These are phyloP conservation scores for Helminthosporium solani DNA, from an alignment of 2,329 filamentous ascomycete genomes.

Conservation along the genomic window DNA sequence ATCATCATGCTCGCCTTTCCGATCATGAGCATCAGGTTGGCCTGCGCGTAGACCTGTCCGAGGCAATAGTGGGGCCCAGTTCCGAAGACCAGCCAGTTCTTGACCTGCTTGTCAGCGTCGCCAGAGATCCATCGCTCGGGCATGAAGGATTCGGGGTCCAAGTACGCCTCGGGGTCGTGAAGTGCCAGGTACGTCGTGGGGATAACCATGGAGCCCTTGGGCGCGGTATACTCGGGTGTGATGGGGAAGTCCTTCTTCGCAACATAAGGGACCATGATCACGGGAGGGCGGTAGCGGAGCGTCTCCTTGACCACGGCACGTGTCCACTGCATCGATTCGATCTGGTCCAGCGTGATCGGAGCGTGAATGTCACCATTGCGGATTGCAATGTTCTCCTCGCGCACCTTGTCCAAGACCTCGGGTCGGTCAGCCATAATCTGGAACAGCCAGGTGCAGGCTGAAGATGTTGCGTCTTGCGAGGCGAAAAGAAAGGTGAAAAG, in stretches of 20 bases:
- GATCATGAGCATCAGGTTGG: constrained; percentile 85
- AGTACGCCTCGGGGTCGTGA: constrained; percentile 89
- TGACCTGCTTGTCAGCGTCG: constrained; percentile 84
- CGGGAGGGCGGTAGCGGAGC: constrained; percentile 84
- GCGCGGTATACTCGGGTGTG: constrained; percentile 82
- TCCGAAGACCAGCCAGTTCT: constrained; percentile 97
- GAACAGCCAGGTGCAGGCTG: constrained; percentile 91
- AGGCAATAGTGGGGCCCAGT: constrained; percentile 96
- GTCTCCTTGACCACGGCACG: constrained; percentile 75
- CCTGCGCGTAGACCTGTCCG: constrained; percentile 85
- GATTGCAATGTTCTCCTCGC: constrained; percentile 81
- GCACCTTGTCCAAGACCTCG: constrained; percentile 85
- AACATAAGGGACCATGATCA: constrained; percentile 94
- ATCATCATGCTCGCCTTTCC: constrained; percentile 85
- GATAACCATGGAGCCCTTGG: constrained; percentile 94
- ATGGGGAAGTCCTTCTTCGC: constrained; percentile 96
- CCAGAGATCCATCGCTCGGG: constrained; percentile 69
- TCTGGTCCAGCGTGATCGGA: constrained; percentile 75
- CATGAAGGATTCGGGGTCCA: constrained; percentile 70
- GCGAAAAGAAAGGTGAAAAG: constrained; percentile 96
- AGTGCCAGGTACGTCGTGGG: constrained; percentile 88
- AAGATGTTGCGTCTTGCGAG: constrained; percentile 94
- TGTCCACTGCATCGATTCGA: constrained; percentile 87
- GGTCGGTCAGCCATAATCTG: constrained; percentile 91
- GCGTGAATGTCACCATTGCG: constrained; percentile 73